Evolutionary conservation across 345 rosid genomes (phyloP), one percentile per base, ranked within the genome.

Genomic region (Chamaenerion angustifolium): DNA sequence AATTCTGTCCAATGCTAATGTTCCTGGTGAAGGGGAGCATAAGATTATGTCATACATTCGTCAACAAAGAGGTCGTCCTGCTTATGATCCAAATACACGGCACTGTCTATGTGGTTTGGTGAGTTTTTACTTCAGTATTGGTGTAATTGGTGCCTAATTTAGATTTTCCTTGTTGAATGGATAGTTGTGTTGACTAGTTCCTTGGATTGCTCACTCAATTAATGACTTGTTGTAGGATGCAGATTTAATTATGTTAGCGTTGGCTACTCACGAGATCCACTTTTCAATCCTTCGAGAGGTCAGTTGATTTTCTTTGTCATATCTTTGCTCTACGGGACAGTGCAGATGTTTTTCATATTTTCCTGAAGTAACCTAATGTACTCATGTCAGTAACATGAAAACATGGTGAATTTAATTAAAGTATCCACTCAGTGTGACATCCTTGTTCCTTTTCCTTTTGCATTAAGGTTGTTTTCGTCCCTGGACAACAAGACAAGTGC

Each of bases 1-100:
- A 58, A 79, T 93, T 41, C 90, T 88, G 44, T 93, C 96, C 15
- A 96, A 93, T 82, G 95, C 96, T 51, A 92, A 88, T 77, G 95
- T 85, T 73, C 99, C 99, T 44, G 96, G 99, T 48, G 96, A 92
- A 72, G 99, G 99, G 61, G 99, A 92, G 62, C 99, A 88, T 71
- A 88, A 93, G 70, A 68, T 88, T 59, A 84, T 93, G 81, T 88
- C 94, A 2, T 93, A 78, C 56, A 68, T 93, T 23, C 90, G 95
- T 63, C 85, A 80, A 44, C 96, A 88, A 71, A 82, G 88, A 65
- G 84, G 82, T 61, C 88, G 80, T 72, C 80, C 90, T 61, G 94
- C 88, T 69, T 77, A 70, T 67, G 69, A 92, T 73, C 88, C 96
- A 64, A 88, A 92, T 58, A 84, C 95, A 43, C 74, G 72, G 16